These are phyloP conservation scores for Scheffersomyces lignosus DNA, from an alignment of 805 yeast genomes.

Conservation along the genomic window DNA sequence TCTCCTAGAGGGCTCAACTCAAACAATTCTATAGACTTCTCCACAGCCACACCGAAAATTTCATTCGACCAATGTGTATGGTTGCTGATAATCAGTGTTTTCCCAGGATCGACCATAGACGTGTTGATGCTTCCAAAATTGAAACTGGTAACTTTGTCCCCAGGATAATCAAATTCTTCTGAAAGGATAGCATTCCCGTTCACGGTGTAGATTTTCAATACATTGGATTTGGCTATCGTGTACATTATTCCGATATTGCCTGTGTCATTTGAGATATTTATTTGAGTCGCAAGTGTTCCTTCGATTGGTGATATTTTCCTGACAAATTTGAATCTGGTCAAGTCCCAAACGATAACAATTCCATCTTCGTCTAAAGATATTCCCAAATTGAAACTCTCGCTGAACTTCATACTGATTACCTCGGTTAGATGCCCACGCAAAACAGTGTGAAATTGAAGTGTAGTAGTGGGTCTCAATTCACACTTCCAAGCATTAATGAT, in stretches of 20 bases:
- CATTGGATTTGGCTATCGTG: constrained; percentile 13
- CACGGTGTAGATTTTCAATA: constrained; percentile 44
- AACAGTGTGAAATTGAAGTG: constrained; percentile 42
- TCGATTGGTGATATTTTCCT: constrained; percentile 29
- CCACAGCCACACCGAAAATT: constrained; percentile 28
- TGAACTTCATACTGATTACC: constrained; percentile 47
- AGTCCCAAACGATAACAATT: constrained; percentile 62
- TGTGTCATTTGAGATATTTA: constrained; percentile 52
- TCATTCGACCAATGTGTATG: constrained; percentile 43
- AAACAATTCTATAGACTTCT: constrained; percentile 17
- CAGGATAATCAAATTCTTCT: constrained; percentile 10
- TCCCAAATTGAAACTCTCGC: constrained; percentile 54
- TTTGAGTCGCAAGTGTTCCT: constrained; percentile 18
- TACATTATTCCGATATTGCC: constrained; percentile 51
- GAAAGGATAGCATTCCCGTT: constrained; percentile 50
- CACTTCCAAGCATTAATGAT: constrained; percentile 60
- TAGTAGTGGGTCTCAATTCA: constrained; percentile 20
- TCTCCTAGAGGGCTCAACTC: constrained; percentile 15
- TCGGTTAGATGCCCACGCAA: constrained; percentile 58
- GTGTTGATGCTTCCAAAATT: constrained; percentile 32
- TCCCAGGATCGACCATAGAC: constrained; percentile 23
- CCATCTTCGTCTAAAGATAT: constrained; percentile 59
- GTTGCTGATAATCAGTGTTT: constrained; percentile 16
- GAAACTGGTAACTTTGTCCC: constrained; percentile 20
- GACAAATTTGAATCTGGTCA: constrained; percentile 51